Percentiles rank a stretch among this genome's conserved stretches.
phyloP scores from a whole-genome alignment of 192 early-diverging fungal species.

The Linnemannia zychae region DNA sequence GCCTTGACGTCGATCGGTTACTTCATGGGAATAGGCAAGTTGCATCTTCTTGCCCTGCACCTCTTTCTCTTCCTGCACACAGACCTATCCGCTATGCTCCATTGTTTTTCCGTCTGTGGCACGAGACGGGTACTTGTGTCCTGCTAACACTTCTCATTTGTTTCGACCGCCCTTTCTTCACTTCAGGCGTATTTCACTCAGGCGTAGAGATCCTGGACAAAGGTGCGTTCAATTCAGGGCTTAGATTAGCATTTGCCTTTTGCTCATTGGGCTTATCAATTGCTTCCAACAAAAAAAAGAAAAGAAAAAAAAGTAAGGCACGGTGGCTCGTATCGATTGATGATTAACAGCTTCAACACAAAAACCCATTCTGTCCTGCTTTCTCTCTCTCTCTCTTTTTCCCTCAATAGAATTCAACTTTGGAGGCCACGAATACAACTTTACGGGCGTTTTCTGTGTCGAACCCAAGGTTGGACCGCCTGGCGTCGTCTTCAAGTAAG shows the following conservation, averaged over 20 bases:
- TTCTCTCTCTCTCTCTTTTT: neutral
- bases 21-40: constrained; percentile 56
- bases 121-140: neutral
- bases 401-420: constrained; percentile 56
- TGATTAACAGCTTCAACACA: neutral
- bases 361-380: neutral
- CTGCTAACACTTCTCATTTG: neutral
- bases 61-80: neutral
- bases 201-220: constrained; percentile 57
- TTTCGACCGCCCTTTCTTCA: neutral
- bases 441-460: constrained; percentile 58
- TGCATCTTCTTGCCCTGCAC: neutral
- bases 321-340: neutral
- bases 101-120: neutral
- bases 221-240: constrained; percentile 25
- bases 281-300: neutral
- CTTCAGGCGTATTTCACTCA: constrained; percentile 59
- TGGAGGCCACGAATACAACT: constrained; percentile 61
- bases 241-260: neutral
- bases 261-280: neutral
- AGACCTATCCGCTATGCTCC: neutral
- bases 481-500: constrained; percentile 60
- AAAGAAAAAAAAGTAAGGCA: neutral
- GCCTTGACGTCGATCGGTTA: constrained; percentile 55
- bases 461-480: constrained; percentile 54